Evolutionary conservation across 2,329 filamentous ascomycete species (phyloP).

Genomic region (Colletotrichum sp.): DNA sequence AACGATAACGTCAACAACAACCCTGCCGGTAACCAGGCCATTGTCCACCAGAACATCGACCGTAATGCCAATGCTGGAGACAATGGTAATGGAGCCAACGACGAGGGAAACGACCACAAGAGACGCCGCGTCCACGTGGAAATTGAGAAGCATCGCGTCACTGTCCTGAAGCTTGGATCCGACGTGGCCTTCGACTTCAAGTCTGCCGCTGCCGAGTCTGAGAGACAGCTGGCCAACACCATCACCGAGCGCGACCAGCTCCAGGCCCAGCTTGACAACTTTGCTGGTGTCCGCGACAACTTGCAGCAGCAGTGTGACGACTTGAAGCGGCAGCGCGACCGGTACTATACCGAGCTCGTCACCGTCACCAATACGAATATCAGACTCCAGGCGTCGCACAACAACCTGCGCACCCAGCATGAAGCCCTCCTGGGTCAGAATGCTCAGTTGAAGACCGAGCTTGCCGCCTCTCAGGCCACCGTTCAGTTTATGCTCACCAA

Average conservation of each 20-base stretch:
- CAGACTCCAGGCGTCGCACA: not conserved
- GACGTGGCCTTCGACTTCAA: not conserved
- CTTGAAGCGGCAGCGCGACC: not conserved
- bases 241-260: not conserved
- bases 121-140: constrained; percentile 3
- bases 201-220: not conserved
- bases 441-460: not conserved
- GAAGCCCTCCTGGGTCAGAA: not conserved
- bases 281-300: not conserved
- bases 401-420: not conserved
- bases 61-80: not conserved
- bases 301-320: not conserved
- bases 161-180: not conserved
- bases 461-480: not conserved
- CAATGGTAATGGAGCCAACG: not conserved
- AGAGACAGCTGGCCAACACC: not conserved
- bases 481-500: not conserved
- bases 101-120: not conserved
- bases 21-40: not conserved
- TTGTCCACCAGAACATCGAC: not conserved
- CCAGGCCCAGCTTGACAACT: not conserved
- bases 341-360: not conserved
- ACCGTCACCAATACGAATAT: not conserved
- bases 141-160: not conserved
- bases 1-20: not conserved